Conservation (phyloP, 805 yeast species). For the Kazachstania kunashirensis region DNA sequence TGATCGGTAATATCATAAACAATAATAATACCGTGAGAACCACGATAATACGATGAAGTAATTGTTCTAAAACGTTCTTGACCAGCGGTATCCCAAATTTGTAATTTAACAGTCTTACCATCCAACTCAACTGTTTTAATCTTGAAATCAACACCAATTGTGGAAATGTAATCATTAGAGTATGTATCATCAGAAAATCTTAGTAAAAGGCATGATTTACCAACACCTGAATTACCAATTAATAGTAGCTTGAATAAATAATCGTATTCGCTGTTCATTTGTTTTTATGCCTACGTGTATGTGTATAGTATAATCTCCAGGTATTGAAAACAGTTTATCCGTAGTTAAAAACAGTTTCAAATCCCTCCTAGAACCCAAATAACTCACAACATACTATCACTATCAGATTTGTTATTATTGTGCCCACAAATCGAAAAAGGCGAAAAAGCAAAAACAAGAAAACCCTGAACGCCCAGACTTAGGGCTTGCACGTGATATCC, state of each 20-base stretch:
- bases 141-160: constrained; percentile 94
- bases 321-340: too few relatives aligned
- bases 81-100: constrained; percentile 99
- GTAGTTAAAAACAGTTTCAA: too few relatives aligned
- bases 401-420: too few relatives aligned
- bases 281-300: background rate
- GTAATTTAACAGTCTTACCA: constrained; percentile 94
- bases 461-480: too few relatives aligned
- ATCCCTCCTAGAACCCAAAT: too few relatives aligned
- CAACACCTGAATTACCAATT: constrained; percentile 98
- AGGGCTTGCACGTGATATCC: too few relatives aligned
- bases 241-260: constrained; percentile 87
- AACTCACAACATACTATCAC: too few relatives aligned
- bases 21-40: constrained; percentile 96
- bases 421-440: too few relatives aligned
- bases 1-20: constrained; percentile 98
- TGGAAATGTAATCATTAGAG: constrained; percentile 92
- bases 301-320: background rate
- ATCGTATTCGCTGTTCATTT: constrained; percentile 92
- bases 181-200: constrained; percentile 97
- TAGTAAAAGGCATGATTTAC: constrained; percentile 88
- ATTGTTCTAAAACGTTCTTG: constrained; percentile 97
- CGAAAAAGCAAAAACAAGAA: too few relatives aligned
- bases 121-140: constrained; percentile 86
- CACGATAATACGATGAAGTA: constrained; percentile 94